Evolutionary conservation across 192 early-diverging fungal genomes (phyloP).

Genomic region (Coemansia sp.): DNA sequence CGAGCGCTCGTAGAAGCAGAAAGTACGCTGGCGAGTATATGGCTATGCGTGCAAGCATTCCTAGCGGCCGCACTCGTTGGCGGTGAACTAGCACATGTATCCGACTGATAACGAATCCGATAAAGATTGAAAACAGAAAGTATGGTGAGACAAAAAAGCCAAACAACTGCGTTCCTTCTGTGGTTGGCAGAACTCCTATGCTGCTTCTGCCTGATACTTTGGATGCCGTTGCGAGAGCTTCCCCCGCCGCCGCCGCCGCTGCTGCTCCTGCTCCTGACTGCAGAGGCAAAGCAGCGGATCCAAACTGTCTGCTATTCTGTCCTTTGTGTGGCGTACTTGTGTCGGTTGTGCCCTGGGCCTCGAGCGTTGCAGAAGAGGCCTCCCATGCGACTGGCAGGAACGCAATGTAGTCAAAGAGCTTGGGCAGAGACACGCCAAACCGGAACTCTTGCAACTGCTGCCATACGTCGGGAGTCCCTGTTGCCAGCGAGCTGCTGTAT

Average conservation of each 20-base stretch:
- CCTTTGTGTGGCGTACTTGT: neutral
- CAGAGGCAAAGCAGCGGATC: neutral
- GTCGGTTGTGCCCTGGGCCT: neutral
- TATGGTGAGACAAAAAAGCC: slow-evolving; percentile 51
- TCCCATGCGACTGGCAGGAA: slow-evolving; percentile 21
- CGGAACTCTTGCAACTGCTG: slow-evolving; percentile 46
- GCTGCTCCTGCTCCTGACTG: neutral
- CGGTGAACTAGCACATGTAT: slow-evolving; percentile 51
- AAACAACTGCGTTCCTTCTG: slow-evolving; percentile 37
- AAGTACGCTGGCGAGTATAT: slow-evolving; percentile 30
- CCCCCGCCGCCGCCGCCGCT: neutral
- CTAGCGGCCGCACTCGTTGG: slow-evolving; percentile 44
- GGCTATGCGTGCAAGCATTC: slow-evolving; percentile 21
- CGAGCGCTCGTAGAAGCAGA: slow-evolving; percentile 28
- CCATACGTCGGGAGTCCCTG: slow-evolving; percentile 42
- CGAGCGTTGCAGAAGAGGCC: neutral
- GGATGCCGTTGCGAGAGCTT: neutral
- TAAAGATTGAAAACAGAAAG: slow-evolving; percentile 33
- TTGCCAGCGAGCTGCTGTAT: neutral
- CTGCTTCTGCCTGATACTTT: slow-evolving; percentile 1
- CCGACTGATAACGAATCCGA: slow-evolving; percentile 48
- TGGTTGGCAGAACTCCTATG: slow-evolving; percentile 3
- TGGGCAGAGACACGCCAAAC: slow-evolving; percentile 19
- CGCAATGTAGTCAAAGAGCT: slow-evolving; percentile 19
- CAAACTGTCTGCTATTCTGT: neutral